A percentile compares a stretch with the other conserved stretches of the same genome.
Evolutionary conservation across 75 land plant genomes (phyloP).

Genomic region (Picea glauca): DNA sequence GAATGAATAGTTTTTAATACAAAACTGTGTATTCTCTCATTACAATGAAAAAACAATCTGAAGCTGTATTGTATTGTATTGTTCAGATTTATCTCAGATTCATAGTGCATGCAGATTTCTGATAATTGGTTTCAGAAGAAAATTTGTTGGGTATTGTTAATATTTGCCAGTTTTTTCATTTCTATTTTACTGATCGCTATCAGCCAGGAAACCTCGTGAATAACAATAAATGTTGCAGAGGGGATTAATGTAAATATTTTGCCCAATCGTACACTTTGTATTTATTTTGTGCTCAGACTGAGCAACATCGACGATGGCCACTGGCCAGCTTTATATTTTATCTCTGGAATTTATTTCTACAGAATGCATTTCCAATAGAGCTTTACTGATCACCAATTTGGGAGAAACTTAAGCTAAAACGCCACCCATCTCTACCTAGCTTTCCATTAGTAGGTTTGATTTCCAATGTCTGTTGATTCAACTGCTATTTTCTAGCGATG

Average conservation of each 20-base stretch:
- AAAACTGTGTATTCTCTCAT: neutral
- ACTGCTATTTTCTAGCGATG: no score
- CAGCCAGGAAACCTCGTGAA: neutral
- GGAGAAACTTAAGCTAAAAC: no score
- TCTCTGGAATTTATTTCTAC: no score
- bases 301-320: neutral
- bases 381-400: no score
- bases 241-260: neutral
- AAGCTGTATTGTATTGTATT: neutral
- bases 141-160: neutral
- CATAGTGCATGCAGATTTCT: neutral
- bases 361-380: no score
- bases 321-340: no score
- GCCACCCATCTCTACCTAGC: no score
- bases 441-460: no score
- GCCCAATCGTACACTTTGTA: neutral
- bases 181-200: neutral
- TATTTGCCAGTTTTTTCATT: neutral
- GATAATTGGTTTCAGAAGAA: neutral
- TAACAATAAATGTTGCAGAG: neutral
- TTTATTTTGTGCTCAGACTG: neutral
- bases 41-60: neutral
- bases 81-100: neutral
- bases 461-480: no score
- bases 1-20: neutral